A percentile compares a stretch with the other conserved stretches of the same genome.
Evolutionary conservation across 2,329 filamentous ascomycete species (phyloP).

Genomic region (Fusarium anguioides): DNA sequence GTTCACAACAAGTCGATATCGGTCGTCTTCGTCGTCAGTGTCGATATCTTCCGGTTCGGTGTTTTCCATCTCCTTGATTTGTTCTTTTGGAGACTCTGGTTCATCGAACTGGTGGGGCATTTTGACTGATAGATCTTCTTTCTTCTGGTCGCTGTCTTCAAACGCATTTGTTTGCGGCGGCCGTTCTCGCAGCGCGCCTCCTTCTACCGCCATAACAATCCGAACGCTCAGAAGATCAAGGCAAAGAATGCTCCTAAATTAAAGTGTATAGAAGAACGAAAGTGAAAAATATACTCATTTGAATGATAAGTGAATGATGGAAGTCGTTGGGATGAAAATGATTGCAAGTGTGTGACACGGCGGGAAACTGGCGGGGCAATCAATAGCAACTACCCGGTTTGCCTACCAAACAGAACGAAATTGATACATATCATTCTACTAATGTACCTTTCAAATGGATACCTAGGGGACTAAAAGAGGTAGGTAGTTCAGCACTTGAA

Average conservation of each 20-base stretch:
- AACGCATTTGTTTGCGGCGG: not conserved
- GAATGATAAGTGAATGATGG: no score
- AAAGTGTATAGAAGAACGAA: not conserved
- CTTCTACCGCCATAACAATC: not conserved
- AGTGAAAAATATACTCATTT: not conserved
- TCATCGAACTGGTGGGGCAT: not conserved
- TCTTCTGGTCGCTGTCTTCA: not conserved
- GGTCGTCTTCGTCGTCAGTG: conserved; percentile 42
- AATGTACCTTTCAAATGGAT: no score
- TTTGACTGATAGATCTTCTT: not conserved
- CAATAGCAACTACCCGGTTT: no score
- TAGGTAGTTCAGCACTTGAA: no score
- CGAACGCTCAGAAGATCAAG: not conserved
- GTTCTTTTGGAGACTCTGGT: not conserved
- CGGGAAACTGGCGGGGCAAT: no score
- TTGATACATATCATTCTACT: no score
- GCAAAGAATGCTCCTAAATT: not conserved
- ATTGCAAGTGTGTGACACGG: no score
- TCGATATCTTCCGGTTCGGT: conserved; percentile 26
- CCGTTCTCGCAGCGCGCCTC: not conserved
- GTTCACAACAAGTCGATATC: conserved; percentile 47
- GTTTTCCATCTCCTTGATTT: not conserved
- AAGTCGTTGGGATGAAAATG: no score
- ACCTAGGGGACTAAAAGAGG: no score
- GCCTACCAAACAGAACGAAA: no score